These are phyloP conservation scores for Clonostachys chloroleuca DNA, from an alignment of 2,329 filamentous ascomycete species.

Conservation along the genomic window DNA sequence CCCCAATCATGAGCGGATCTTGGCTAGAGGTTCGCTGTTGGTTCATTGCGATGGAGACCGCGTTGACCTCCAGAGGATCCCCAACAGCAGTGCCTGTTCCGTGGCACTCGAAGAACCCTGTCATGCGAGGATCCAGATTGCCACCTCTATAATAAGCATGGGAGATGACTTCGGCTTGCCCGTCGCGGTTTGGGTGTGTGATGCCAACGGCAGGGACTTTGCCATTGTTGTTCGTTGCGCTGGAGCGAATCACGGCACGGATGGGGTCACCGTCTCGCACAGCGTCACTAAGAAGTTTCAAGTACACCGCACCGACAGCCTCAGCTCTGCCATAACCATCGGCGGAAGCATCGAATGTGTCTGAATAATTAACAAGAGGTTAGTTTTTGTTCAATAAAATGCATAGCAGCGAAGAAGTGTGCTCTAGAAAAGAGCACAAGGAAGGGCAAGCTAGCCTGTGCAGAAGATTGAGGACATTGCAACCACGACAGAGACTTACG, in stretches of 20 bases:
- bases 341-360: constrained; percentile 45
- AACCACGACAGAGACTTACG: constrained; percentile 1
- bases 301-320: constrained; percentile 44
- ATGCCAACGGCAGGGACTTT: constrained; percentile 33
- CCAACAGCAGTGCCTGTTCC: constrained; percentile 20
- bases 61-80: constrained; percentile 19
- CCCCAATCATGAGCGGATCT: constrained; percentile 26
- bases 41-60: constrained; percentile 14
- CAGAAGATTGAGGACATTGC: no score
- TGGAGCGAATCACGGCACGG: constrained; percentile 41
- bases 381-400: no score
- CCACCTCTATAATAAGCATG: constrained; percentile 14
- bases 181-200: constrained; percentile 40
- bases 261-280: constrained; percentile 46
- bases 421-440: no score
- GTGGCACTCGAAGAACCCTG: constrained; percentile 20
- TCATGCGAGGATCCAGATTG: constrained; percentile 14
- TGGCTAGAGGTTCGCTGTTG: constrained; percentile 1
- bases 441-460: no score
- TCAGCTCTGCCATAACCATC: constrained; percentile 51
- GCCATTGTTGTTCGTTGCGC: constrained; percentile 45
- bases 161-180: constrained; percentile 28
- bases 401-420: no score
- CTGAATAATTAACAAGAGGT: no score
- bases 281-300: constrained; percentile 50